phyloP scores from a whole-genome alignment of 2,329 filamentous ascomycete species.

The Alternaria ethzedia region DNA sequence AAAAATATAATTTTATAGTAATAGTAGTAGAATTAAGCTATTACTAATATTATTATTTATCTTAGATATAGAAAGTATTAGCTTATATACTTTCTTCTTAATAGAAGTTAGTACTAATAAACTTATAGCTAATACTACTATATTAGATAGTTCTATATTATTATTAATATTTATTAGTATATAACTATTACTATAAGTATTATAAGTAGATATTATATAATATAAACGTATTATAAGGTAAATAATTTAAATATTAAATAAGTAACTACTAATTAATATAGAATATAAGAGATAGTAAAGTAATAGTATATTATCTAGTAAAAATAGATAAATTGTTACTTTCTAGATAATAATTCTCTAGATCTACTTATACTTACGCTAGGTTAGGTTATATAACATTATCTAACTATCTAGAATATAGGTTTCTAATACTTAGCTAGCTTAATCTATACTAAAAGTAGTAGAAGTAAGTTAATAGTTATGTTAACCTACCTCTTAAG shows the following conservation, averaged over 20 bases:
- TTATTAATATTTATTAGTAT: not conserved
- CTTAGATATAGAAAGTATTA: not conserved
- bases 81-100: not conserved
- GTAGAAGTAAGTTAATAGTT: no score
- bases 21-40: not conserved
- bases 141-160: not conserved
- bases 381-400: no score
- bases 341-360: no score
- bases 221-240: not conserved
- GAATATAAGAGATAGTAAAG: no score
- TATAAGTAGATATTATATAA: not conserved
- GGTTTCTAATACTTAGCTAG: no score
- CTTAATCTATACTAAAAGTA: no score
- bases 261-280: not conserved
- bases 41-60: not conserved
- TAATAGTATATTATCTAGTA: no score
- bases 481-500: no score
- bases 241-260: not conserved
- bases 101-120: not conserved
- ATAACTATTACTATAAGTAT: not conserved
- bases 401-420: no score
- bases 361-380: no score
- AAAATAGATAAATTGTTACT: no score
- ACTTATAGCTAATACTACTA: not conserved
- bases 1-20: not conserved